A percentile compares a stretch with the other conserved stretches of the same genome.
These are phyloP conservation scores for Capronia epimyces DNA, from an alignment of 2,329 filamentous ascomycete species.

Conservation along the genomic window DNA sequence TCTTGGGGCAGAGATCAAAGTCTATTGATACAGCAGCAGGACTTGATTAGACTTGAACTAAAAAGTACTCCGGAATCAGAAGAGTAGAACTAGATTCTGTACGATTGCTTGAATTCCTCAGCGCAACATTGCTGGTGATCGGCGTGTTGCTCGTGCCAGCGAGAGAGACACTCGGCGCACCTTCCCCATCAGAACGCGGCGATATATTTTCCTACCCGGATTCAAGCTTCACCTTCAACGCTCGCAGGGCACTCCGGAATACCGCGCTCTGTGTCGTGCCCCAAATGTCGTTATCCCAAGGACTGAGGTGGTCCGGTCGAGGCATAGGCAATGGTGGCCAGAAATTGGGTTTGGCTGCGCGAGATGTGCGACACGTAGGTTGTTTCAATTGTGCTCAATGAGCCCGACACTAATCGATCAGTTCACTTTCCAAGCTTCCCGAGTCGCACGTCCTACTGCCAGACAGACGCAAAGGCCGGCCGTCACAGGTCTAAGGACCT, in stretches of 20 bases:
- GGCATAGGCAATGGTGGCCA: conserved; percentile 16
- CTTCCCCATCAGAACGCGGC: background rate
- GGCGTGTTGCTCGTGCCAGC: no score
- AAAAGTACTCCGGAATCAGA: background rate
- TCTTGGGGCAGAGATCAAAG: background rate
- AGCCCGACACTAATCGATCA: background rate
- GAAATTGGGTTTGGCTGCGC: conserved; percentile 3
- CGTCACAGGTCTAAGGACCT: background rate
- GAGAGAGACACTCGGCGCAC: conserved; percentile 5
- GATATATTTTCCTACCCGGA: background rate
- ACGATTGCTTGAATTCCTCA: background rate
- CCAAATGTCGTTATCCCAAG: conserved; percentile 19
- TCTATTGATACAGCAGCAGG: background rate
- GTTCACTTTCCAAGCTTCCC: conserved; percentile 11
- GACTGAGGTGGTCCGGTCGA: conserved; percentile 21
- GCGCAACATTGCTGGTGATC: background rate
- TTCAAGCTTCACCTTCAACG: background rate
- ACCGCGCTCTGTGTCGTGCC: background rate
- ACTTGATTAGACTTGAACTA: background rate
- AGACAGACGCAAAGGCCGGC: background rate
- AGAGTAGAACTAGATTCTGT: background rate
- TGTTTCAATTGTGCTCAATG: background rate
- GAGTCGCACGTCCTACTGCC: conserved; percentile 3
- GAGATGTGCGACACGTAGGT: conserved; percentile 17
- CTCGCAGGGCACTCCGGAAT: background rate